A percentile compares a stretch with the other conserved stretches of the same genome.
Evolutionary conservation across 2,329 filamentous ascomycete genomes (phyloP).

Genomic region (Cryoendolithus antarcticus): DNA sequence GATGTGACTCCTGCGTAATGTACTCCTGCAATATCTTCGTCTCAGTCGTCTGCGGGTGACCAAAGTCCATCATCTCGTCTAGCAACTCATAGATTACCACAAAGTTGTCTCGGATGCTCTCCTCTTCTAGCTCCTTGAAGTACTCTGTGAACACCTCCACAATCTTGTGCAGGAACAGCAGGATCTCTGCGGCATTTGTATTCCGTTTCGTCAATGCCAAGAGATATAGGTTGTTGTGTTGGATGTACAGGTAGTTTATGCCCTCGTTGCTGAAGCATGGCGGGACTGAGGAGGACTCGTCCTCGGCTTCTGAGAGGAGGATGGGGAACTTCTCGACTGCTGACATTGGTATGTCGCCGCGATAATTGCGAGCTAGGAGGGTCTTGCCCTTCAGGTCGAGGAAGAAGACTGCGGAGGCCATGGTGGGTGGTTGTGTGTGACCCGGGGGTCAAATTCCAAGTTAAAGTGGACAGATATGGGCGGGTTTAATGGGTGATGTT

Average conservation of each 20-base stretch:
- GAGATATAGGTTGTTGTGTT: constrained; percentile 97
- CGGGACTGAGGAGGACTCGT: constrained; percentile 93
- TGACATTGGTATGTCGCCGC: constrained; percentile 97
- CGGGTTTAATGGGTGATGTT: constrained; percentile 1
- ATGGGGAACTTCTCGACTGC: constrained; percentile 96
- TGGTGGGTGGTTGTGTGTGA: constrained; percentile 30
- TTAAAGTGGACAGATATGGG: neutral
- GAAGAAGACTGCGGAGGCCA: constrained; percentile 98
- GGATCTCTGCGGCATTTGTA: constrained; percentile 95
- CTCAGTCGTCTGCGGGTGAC: constrained; percentile 96
- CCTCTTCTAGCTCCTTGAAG: constrained; percentile 97
- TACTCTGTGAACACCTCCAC: constrained; percentile 99
- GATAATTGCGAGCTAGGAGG: constrained; percentile 94
- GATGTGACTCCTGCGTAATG: constrained; percentile 98
- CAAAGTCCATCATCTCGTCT: constrained; percentile 99
- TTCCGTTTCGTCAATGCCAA: constrained; percentile 97
- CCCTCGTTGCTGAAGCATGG: constrained; percentile 98
- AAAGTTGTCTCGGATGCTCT: constrained; percentile 98
- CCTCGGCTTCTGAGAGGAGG: constrained; percentile 93
- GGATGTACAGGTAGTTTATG: constrained; percentile 99
- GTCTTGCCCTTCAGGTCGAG: constrained; percentile 99
- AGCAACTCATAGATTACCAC: constrained; percentile 97
- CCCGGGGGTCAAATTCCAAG: too few species aligned
- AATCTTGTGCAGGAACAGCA: constrained; percentile 94
- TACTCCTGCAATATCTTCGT: constrained; percentile 94